Percentiles rank a stretch among this genome's conserved stretches.
Conservation (phyloP, 2,329 filamentous ascomycete genomes). For the Dactylellina cionopaga region DNA sequence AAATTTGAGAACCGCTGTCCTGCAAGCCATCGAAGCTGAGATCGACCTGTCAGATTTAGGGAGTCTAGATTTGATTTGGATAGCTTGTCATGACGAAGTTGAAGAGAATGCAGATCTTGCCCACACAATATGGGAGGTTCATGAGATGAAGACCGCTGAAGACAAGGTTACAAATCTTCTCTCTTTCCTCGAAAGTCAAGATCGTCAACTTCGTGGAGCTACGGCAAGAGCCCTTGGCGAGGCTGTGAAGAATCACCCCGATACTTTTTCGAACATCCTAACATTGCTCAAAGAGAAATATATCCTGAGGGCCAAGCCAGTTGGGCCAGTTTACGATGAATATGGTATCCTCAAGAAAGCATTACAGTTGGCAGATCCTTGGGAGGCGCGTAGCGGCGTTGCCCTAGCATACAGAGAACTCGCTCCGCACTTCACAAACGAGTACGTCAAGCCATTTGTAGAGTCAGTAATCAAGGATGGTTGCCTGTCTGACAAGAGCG, state of each 20-base stretch:
- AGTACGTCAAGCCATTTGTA: conserved; percentile 79
- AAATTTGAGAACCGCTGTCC: conserved; percentile 81
- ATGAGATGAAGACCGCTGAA: conserved; percentile 75
- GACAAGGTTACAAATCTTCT: conserved; percentile 75
- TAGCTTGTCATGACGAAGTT: conserved; percentile 89
- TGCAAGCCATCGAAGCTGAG: conserved; percentile 90
- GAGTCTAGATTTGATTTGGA: conserved; percentile 91
- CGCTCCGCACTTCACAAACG: conserved; percentile 73
- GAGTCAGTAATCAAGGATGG: conserved; percentile 85
- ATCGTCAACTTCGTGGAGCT: conserved; percentile 82
- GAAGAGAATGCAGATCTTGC: conserved; percentile 86
- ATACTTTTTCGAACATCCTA: conserved; percentile 72
- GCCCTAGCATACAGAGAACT: conserved; percentile 87
- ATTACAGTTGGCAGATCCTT: conserved; percentile 84
- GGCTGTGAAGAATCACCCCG: conserved; percentile 71
- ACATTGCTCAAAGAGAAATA: conserved; percentile 76
- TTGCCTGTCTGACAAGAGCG: conserved; percentile 83
- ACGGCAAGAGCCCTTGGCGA: conserved; percentile 84
- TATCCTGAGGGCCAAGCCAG: conserved; percentile 79
- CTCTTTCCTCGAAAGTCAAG: conserved; percentile 80
- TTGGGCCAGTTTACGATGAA: conserved; percentile 84
- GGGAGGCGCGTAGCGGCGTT: conserved; percentile 90
- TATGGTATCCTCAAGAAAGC: conserved; percentile 91
- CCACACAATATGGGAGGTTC: conserved; percentile 93
- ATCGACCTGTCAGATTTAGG: conserved; percentile 88